Evolutionary conservation across 345 rosid genomes (phyloP).

Genomic region (Reutealis trisperma): DNA sequence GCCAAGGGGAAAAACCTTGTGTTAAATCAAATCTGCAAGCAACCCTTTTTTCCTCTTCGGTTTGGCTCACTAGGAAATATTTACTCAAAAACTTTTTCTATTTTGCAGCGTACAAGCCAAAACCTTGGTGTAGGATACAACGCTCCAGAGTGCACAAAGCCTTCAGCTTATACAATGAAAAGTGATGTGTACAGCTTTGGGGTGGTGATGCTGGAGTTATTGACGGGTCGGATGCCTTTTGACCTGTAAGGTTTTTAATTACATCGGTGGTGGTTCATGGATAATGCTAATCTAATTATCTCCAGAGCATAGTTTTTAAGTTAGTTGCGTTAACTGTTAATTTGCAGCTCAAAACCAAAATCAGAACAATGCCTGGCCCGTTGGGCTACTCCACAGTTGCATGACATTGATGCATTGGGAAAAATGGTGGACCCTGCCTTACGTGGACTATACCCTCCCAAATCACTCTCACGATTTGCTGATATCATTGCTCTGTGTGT

Average conservation of each 20-base stretch:
- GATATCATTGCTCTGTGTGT: conserved; percentile 79
- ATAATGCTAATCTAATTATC: no score
- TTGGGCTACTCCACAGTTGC: conserved; percentile 83
- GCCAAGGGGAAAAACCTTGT: no score
- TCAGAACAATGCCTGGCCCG: conserved; percentile 73
- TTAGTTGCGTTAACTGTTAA: neutral
- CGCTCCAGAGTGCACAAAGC: conserved; percentile 86
- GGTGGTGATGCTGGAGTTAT: conserved; percentile 88
- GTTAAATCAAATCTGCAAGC: neutral
- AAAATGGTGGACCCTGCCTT: conserved; percentile 89
- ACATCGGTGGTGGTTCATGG: no score
- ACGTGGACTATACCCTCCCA: conserved; percentile 85
- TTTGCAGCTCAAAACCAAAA: conserved; percentile 58
- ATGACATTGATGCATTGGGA: conserved; percentile 60
- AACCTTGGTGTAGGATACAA: conserved; percentile 88
- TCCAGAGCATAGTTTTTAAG: neutral
- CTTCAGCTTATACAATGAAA: conserved; percentile 73
- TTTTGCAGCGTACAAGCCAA: conserved; percentile 74
- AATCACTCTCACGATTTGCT: conserved; percentile 75
- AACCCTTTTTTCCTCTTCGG: neutral
- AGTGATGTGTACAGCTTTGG: conserved; percentile 94
- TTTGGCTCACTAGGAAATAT: neutral
- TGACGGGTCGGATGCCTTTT: conserved; percentile 82
- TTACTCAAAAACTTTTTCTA: neutral
- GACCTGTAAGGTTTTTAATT: conserved; percentile 52